These are phyloP conservation scores for Picea glauca DNA, from an alignment of 75 land plant genomes.

Conservation along the genomic window DNA sequence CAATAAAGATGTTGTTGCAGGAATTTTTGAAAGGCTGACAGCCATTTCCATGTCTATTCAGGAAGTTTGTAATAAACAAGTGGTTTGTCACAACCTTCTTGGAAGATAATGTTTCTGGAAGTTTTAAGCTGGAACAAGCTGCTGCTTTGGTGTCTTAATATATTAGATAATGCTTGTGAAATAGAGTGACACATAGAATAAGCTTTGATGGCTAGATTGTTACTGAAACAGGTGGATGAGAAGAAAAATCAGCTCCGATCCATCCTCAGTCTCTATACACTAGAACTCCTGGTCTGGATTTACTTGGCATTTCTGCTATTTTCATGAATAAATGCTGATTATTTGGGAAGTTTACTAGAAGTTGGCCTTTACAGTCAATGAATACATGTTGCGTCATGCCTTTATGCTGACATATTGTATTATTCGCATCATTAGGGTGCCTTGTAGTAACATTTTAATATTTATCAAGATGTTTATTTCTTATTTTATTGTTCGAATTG, in stretches of 20 bases:
- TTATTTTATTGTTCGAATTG: background rate
- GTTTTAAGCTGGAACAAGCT: background rate
- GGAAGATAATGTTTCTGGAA: background rate
- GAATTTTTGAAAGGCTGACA: slow-evolving; percentile 23
- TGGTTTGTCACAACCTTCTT: slow-evolving; percentile 34
- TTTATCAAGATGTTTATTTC: background rate
- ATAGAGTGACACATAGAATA: background rate
- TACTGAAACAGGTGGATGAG: slow-evolving; percentile 35
- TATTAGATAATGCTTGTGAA: background rate
- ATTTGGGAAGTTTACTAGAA: background rate
- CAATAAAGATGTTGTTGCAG: slow-evolving; percentile 7
- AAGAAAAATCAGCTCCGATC: slow-evolving; percentile 30
- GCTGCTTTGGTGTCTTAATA: slow-evolving; percentile 1
- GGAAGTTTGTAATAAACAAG: slow-evolving; percentile 25
- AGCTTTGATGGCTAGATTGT: background rate
- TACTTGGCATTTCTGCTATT: background rate
- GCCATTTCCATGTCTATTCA: slow-evolving; percentile 33
- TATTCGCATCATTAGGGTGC: background rate
- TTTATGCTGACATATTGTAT: background rate
- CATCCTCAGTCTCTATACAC: slow-evolving; percentile 48
- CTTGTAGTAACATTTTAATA: slow-evolving; percentile 7
- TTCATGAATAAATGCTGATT: background rate
- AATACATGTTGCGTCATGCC: background rate
- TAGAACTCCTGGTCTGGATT: slow-evolving; percentile 52
- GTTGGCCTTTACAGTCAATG: background rate